Evolutionary conservation across 169 alveolate genomes (phyloP).

Genomic region (Babesia gibsoni): DNA sequence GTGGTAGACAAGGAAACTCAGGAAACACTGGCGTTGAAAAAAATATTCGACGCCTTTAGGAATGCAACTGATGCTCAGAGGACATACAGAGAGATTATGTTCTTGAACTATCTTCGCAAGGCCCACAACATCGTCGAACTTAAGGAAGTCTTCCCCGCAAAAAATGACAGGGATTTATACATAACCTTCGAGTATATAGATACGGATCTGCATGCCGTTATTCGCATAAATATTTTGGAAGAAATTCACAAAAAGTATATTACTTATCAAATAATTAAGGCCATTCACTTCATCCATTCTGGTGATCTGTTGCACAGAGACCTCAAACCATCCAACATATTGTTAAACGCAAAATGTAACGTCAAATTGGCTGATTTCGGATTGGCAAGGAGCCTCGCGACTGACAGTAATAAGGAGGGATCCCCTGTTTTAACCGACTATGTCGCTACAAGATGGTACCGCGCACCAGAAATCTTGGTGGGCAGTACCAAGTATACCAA

Average conservation of each 20-base stretch:
- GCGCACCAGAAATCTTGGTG: conserved; percentile 96
- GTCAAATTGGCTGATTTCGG: conserved; percentile 98
- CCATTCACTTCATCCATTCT: conserved; percentile 90
- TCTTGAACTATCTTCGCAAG: conserved; percentile 89
- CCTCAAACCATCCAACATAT: conserved; percentile 96
- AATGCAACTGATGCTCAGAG: conserved; percentile 99
- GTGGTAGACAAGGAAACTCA: conserved; percentile 91
- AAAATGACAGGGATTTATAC: conserved; percentile 97
- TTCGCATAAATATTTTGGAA: conserved; percentile 95
- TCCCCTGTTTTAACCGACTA: conserved; percentile 93
- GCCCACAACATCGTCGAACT: conserved; percentile 93
- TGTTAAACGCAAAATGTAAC: conserved; percentile 94
- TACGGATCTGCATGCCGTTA: conserved; percentile 98
- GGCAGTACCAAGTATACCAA: conserved; percentile 97
- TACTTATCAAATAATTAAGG: conserved; percentile 88
- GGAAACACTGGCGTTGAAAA: conserved; percentile 97
- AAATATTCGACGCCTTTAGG: conserved; percentile 98
- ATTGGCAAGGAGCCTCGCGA: conserved; percentile 88
- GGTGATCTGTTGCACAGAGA: conserved; percentile 97
- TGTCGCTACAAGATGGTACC: conserved; percentile 99
- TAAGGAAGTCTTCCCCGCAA: conserved; percentile 91
- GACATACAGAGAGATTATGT: conserved; percentile 98
- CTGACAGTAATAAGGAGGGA: conserved; percentile 67
- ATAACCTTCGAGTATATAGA: conserved; percentile 97
- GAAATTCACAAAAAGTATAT: conserved; percentile 92